A percentile compares a stretch with the other conserved stretches of the same genome.
These are phyloP conservation scores for Spatholobus suberectus DNA, from an alignment of 306 rosid species.

Conservation along the genomic window DNA sequence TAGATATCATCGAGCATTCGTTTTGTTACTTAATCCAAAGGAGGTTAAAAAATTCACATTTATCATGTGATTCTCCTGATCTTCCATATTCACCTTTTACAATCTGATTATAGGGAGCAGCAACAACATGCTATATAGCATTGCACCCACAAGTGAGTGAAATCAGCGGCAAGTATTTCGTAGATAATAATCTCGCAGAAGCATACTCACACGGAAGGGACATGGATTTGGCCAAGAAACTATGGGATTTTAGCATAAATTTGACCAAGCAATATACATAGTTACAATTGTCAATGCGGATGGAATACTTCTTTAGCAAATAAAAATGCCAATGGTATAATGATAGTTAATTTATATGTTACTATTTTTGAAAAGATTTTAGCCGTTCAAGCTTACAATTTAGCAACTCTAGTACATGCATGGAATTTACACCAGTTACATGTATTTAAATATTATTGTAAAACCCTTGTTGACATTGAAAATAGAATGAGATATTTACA, in stretches of 20 bases:
- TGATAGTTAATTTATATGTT: too few species aligned
- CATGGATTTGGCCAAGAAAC: conserved; percentile 65
- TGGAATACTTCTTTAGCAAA: too few species aligned
- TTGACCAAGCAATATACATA: conserved; percentile 28
- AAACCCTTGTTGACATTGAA: too few species aligned
- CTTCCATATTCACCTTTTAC: neutral
- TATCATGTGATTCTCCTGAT: neutral
- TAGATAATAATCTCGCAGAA: conserved; percentile 55
- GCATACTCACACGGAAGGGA: conserved; percentile 50
- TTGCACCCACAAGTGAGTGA: conserved; percentile 72
- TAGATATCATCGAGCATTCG: too few species aligned
- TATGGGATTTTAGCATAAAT: conserved; percentile 72
- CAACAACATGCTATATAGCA: conserved; percentile 87
- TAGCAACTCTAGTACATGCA: too few species aligned
- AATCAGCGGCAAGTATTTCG: conserved; percentile 67
- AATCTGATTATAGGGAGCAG: conserved; percentile 68
- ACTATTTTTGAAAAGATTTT: too few species aligned
- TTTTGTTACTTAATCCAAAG: neutral
- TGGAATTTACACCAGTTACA: too few species aligned
- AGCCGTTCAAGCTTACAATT: too few species aligned
- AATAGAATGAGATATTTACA: too few species aligned
- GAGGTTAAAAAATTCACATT: neutral
- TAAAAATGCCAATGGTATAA: too few species aligned
- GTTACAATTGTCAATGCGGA: neutral
- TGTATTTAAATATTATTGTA: too few species aligned